phyloP scores from a whole-genome alignment of 2,329 filamentous ascomycete species.

The Claviceps sp. region DNA sequence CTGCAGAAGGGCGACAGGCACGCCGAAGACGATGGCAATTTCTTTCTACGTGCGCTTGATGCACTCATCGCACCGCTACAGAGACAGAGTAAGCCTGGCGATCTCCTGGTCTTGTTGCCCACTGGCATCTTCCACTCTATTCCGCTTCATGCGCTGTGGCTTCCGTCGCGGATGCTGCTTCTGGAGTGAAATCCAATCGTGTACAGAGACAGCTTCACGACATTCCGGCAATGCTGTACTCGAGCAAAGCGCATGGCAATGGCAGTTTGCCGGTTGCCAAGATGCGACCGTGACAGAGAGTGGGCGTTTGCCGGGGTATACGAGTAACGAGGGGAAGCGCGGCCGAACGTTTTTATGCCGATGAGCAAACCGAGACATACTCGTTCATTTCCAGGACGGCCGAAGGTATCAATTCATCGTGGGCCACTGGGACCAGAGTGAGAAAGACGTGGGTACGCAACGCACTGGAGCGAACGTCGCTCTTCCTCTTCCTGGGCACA shows the following conservation, averaged over 20 bases:
- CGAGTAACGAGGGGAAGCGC: background rate
- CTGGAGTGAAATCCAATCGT: slow-evolving; percentile 3
- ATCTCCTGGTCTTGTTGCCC: slow-evolving; percentile 3
- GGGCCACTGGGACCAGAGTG: background rate
- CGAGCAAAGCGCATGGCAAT: background rate
- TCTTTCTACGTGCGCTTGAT: slow-evolving; percentile 1
- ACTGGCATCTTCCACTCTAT: slow-evolving; percentile 3
- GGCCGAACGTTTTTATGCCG: background rate
- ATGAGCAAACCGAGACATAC: background rate
- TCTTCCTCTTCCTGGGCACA: background rate
- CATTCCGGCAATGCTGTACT: slow-evolving; percentile 2
- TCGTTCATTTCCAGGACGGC: background rate
- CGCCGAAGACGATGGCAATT: background rate
- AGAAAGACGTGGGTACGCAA: background rate
- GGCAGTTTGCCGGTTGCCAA: background rate
- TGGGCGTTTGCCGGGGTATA: background rate
- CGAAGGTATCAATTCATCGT: background rate
- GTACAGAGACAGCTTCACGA: slow-evolving; percentile 2
- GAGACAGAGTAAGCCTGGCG: background rate
- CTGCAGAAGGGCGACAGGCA: background rate
- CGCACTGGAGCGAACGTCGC: background rate
- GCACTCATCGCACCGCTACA: slow-evolving; percentile 1
- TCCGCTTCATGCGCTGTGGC: slow-evolving; percentile 3
- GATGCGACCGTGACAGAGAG: background rate
- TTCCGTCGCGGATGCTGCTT: background rate